Base-by-base conservation (phyloP, 2,329 filamentous ascomycete genomes). In the Aspergillus carbonarius region DNA sequence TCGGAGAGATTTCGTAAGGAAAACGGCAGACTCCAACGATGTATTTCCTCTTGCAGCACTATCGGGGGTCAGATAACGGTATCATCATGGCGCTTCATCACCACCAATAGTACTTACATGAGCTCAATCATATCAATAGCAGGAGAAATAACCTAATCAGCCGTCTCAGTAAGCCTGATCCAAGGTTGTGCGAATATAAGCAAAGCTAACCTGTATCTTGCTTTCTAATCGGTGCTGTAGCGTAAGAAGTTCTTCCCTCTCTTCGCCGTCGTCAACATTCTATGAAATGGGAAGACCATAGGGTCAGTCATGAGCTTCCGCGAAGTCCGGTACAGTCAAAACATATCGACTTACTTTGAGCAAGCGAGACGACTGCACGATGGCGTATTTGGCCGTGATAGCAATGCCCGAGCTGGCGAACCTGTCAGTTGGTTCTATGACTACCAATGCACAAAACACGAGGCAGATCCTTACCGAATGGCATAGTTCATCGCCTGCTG, bases 81-180 rank as follows among this genome's bases (percentile, higher is more conserved):
- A 12, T 32, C 30, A 10, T 12, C 30, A 32, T 9, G 30, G 9
- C 30, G 10, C 25, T 8, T 20, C 8, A 20, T 32, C 5, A 42
- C 15, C 15, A 12, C 8, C 15, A 12, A 9, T 7, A 18, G 17
- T 12, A 70, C 82, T 67, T 74, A 90, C 88, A 95, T 95, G 67
- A 97, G 83, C 73, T 96, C 91, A 67, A 96, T 92, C 81, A 96
- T 87, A 72, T 96, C 92, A 69, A 96, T 93, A 9, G 92, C 90
- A 0, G 93, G 93, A 10, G 92, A 92, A 47, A 97, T 88, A 64
- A 96, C 30, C 30, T 32, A 10, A 32, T 32, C 30, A 32, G 9
- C 2, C 30, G 30, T 32, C 30, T 32, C 30, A 32, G 30, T 32
- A 32, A 32, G 9, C 30, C 7, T 32, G 30, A 9, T 2, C 30